phyloP scores from a whole-genome alignment of 305 asterid genomes.

The Fraxinus albicans region DNA sequence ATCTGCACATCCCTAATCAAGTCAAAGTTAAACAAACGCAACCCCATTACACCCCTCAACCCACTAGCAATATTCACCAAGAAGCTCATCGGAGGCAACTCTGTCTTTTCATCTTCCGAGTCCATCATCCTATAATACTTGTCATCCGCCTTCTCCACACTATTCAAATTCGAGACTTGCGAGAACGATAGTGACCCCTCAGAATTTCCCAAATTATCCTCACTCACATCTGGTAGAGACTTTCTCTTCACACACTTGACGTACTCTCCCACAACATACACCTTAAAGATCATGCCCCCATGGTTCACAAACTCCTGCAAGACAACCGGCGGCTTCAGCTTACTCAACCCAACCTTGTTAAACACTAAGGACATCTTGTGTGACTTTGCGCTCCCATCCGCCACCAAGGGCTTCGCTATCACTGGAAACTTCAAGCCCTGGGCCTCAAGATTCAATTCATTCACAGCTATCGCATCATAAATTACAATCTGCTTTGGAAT shows the following conservation, averaged over 20 bases:
- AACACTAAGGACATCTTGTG: conserved; percentile 68
- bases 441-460: conserved; percentile 36
- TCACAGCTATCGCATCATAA: conserved; percentile 43
- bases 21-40: conserved; percentile 73
- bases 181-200: conserved; percentile 56
- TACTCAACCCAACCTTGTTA: conserved; percentile 53
- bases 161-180: conserved; percentile 60
- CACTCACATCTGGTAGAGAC: conserved; percentile 60
- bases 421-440: conserved; percentile 63
- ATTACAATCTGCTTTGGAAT: conserved; percentile 61
- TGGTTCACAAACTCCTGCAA: conserved; percentile 76
- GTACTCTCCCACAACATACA: conserved; percentile 73
- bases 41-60: conserved; percentile 44
- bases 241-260: conserved; percentile 76
- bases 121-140: conserved; percentile 54
- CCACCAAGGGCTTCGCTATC: conserved; percentile 72
- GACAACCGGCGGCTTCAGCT: conserved; percentile 70
- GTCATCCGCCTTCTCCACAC: conserved; percentile 43
- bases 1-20: conserved; percentile 65
- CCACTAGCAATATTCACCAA: conserved; percentile 59
- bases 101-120: conserved; percentile 58
- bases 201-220: conserved; percentile 47
- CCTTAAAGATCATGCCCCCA: conserved; percentile 75
- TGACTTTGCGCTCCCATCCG: conserved; percentile 75
- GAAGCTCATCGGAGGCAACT: conserved; percentile 63